phyloP scores from a whole-genome alignment of 2,329 filamentous ascomycete genomes.

The Endothia cerciana region DNA sequence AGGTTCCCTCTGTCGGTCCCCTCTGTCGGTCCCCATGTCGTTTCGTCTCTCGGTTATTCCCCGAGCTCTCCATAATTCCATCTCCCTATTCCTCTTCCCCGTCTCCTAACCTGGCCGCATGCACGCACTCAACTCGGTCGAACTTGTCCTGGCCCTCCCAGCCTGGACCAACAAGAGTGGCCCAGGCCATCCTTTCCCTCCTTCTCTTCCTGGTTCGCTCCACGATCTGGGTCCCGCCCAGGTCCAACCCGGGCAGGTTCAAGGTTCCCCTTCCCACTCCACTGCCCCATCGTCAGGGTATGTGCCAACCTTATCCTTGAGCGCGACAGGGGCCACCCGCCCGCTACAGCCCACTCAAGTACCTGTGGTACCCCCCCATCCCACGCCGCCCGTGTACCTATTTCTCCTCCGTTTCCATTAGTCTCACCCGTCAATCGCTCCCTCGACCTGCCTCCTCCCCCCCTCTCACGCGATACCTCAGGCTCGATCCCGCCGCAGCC shows the following conservation, averaged over 20 bases:
- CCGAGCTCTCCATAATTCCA: background rate
- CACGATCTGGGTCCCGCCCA: constrained; percentile 5
- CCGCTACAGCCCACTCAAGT: no score
- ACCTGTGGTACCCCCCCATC: constrained; percentile 19
- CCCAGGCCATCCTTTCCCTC: constrained; percentile 4
- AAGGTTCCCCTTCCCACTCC: constrained; percentile 15
- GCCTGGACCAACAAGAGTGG: background rate
- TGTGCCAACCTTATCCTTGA: constrained; percentile 25
- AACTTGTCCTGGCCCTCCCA: constrained; percentile 1
- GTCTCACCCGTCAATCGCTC: constrained; percentile 17
- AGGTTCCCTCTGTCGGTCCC: background rate
- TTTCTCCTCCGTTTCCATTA: constrained; percentile 26
- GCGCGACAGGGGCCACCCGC: constrained; percentile 9
- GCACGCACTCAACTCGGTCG: constrained; percentile 7
- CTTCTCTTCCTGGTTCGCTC: constrained; percentile 18
- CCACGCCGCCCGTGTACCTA: constrained; percentile 24
- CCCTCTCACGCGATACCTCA: constrained; percentile 18
- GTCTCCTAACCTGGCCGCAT: background rate
- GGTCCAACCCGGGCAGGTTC: background rate
- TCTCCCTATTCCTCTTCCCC: background rate
- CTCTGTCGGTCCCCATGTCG: background rate
- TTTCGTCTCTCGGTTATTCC: constrained; percentile 4
- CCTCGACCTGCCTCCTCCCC: constrained; percentile 20
- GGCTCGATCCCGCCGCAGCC: background rate
- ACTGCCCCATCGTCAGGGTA: constrained; percentile 9